Evolutionary conservation across 768 basidiomycete species (phyloP).

Genomic region (Steccherinum ochraceum): DNA sequence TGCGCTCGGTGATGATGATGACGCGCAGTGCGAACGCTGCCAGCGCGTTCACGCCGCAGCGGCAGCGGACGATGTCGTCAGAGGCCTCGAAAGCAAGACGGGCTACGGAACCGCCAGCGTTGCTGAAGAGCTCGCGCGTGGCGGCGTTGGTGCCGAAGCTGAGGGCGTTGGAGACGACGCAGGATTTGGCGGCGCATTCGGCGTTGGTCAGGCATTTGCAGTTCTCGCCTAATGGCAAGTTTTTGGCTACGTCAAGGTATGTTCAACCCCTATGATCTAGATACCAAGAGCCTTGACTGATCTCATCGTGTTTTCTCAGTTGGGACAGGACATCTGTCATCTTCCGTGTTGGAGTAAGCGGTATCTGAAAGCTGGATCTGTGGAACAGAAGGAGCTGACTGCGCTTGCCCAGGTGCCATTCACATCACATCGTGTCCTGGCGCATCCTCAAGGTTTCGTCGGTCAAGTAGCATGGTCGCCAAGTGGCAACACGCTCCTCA

Average conservation of each 20-base stretch:
- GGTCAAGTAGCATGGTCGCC: constrained; percentile 78
- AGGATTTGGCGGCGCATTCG: constrained; percentile 58
- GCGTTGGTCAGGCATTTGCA: constrained; percentile 68
- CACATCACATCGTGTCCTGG: constrained; percentile 53
- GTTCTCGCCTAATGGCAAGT: constrained; percentile 72
- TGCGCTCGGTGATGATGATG: constrained; percentile 42
- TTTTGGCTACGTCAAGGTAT: constrained; percentile 66
- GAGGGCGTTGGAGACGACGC: constrained; percentile 43
- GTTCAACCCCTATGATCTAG: constrained; percentile 7
- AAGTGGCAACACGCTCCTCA: constrained; percentile 52
- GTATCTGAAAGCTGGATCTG: neutral
- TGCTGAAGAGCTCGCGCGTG: constrained; percentile 46
- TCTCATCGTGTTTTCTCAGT: constrained; percentile 25
- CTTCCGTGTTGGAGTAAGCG: constrained; percentile 55
- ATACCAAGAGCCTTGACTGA: neutral
- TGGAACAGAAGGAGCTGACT: neutral
- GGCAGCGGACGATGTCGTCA: constrained; percentile 23
- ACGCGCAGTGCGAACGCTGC: constrained; percentile 25
- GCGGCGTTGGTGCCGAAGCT: constrained; percentile 51
- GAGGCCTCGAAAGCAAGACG: constrained; percentile 12
- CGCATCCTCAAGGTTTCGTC: constrained; percentile 66
- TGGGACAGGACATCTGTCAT: constrained; percentile 70
- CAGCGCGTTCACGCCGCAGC: constrained; percentile 6
- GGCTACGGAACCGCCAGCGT: constrained; percentile 22
- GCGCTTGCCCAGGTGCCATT: constrained; percentile 41